Evolutionary conservation across 805 yeast species (phyloP), one percentile per base, ranked within the genome.

Genomic region (Pichia occidentalis): DNA sequence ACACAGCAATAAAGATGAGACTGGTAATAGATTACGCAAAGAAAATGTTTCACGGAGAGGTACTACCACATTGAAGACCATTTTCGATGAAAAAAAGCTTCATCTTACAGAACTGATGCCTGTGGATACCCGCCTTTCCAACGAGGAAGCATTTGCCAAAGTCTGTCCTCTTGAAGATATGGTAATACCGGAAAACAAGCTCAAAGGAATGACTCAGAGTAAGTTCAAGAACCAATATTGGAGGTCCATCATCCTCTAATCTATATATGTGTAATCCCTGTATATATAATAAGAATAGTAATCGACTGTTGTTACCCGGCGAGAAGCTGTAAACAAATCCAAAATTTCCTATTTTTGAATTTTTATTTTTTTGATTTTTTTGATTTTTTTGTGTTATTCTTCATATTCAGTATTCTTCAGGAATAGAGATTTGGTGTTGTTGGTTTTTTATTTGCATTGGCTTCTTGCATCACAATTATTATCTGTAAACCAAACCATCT

Each of bases 181-280:
- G n/a, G 6, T 19, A 9, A 34, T 32, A 14, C 18, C 14, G 12
- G 21, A 23, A 10, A 23, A 12, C 9, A 14, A 23, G 7, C 24
- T 20, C 8, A 17, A 16, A 11, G 14, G 14, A 11, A 16, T 19
- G 8, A 16, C 34, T 5, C 54, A 45, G 35, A 55, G 45, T n/a
- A 39, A 45, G 27, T 55, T 50, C 37, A 54, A 52, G 11, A 55
- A 55, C 32, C 43, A 42, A 7, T 48, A 44, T 32, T 57, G 61
- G 61, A 39, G 47, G 18, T n/a, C n/a, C n/a, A n/a, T n/a, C n/a
- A n/a, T n/a, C n/a, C n/a, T n/a, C n/a, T n/a, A n/a, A n/a, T n/a
- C n/a, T n/a, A n/a, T n/a, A n/a, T n/a, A n/a, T n/a, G n/a, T n/a
- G n/a, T n/a, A n/a, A n/a, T n/a, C n/a, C n/a, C n/a, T n/a, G n/a